A percentile compares a stretch with the other conserved stretches of the same genome.
phyloP scores from a whole-genome alignment of 2,329 filamentous ascomycete species.

The Pestalotiopsis fici region DNA sequence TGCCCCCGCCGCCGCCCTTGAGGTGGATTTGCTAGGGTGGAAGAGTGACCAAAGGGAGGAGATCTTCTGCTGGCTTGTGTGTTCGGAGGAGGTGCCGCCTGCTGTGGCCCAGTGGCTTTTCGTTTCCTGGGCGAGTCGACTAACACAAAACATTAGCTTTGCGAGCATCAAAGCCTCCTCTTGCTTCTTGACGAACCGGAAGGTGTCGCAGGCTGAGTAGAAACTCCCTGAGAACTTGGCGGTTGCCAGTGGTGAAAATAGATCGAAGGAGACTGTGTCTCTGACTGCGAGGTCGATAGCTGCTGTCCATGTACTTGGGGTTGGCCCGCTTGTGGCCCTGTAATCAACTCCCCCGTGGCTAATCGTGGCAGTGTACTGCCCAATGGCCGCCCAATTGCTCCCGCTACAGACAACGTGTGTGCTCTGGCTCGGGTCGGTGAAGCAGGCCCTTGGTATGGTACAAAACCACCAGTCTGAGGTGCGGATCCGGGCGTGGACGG shows the following conservation, averaged over 20 bases:
- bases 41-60: slow-evolving; percentile 57
- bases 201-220: slow-evolving; percentile 71
- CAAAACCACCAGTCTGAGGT: slow-evolving; percentile 40
- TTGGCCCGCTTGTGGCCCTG: slow-evolving; percentile 34
- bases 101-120: slow-evolving; percentile 66
- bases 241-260: slow-evolving; percentile 96
- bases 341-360: slow-evolving; percentile 44
- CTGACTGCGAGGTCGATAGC: slow-evolving; percentile 58
- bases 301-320: slow-evolving; percentile 50
- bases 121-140: slow-evolving; percentile 82
- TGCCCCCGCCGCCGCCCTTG: slow-evolving; percentile 59
- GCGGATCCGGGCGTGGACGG: slow-evolving; percentile 45
- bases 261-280: slow-evolving; percentile 71
- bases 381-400: slow-evolving; percentile 37
- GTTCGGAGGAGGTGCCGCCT: slow-evolving; percentile 45
- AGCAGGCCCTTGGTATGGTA: slow-evolving; percentile 41
- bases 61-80: slow-evolving; percentile 49
- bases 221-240: slow-evolving; percentile 64
- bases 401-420: slow-evolving; percentile 45
- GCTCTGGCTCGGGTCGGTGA: slow-evolving; percentile 53
- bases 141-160: slow-evolving; percentile 53
- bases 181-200: slow-evolving; percentile 69
- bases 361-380: slow-evolving; percentile 42
- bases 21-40: slow-evolving; percentile 53
- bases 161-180: slow-evolving; percentile 43